Percentiles rank a stretch among this genome's conserved stretches.
phyloP scores from a whole-genome alignment of 2,329 filamentous ascomycete genomes.

The Incumbomyces lentus region DNA sequence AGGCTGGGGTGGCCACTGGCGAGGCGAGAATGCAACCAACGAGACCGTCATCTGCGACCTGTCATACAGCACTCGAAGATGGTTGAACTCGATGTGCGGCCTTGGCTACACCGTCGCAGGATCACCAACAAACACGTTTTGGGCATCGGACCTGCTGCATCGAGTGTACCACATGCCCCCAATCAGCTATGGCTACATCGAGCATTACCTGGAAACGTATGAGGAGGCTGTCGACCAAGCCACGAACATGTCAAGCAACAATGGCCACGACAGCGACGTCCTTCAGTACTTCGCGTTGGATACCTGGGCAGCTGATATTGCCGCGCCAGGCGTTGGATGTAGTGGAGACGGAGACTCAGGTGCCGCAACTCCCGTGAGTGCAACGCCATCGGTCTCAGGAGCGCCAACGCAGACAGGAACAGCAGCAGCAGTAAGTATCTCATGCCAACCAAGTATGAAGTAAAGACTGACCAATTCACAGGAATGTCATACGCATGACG shows the following conservation, averaged over 20 bases:
- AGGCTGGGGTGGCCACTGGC: slow-evolving; percentile 61
- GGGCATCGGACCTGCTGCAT: slow-evolving; percentile 57
- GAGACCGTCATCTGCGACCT: slow-evolving; percentile 61
- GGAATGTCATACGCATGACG: slow-evolving; percentile 34
- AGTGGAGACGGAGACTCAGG: slow-evolving; percentile 30
- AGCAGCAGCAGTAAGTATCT: slow-evolving; percentile 23
- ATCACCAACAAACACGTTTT: slow-evolving; percentile 50
- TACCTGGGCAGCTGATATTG: slow-evolving; percentile 57
- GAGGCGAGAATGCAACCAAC: slow-evolving; percentile 51
- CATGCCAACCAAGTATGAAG: slow-evolving; percentile 5
- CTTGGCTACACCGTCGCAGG: slow-evolving; percentile 52
- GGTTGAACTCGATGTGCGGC: slow-evolving; percentile 50
- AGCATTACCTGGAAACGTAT: slow-evolving; percentile 54
- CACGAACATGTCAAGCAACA: slow-evolving; percentile 35
- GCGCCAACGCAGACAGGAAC: slow-evolving; percentile 14
- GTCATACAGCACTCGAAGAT: slow-evolving; percentile 49
- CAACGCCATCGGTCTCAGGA: neutral
- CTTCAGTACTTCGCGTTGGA: slow-evolving; percentile 59
- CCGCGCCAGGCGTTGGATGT: slow-evolving; percentile 53
- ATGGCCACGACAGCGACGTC: slow-evolving; percentile 49
- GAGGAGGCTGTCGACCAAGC: slow-evolving; percentile 45
- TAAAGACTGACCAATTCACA: slow-evolving; percentile 14
- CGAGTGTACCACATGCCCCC: slow-evolving; percentile 53
- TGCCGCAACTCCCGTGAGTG: slow-evolving; percentile 8
- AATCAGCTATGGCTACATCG: slow-evolving; percentile 50